Conservation (phyloP, 495 filamentous ascomycete species). For the Cenococcum geophilum region DNA sequence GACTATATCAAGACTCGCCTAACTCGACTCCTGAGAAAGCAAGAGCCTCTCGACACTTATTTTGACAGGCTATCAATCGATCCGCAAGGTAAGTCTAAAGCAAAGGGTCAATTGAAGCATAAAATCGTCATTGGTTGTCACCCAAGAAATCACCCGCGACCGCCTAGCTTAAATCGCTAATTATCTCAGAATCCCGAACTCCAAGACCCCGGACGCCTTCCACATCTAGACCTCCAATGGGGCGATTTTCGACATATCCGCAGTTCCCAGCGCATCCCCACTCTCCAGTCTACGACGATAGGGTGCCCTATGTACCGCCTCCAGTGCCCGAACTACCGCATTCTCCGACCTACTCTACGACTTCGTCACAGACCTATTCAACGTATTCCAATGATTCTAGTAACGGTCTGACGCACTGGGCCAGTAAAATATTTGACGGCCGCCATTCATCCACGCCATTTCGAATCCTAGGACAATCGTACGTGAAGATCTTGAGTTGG, state of each 20-base stretch:
- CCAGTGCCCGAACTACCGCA: conserved; percentile 30
- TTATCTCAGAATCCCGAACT: background rate
- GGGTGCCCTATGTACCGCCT: conserved; percentile 29
- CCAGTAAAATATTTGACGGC: conserved; percentile 45
- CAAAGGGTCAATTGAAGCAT: too few species aligned
- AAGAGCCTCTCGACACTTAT: conserved; percentile 27
- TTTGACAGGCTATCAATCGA: conserved; percentile 17
- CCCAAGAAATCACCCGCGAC: too few species aligned
- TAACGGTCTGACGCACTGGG: conserved; percentile 46
- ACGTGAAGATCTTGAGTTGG: conserved; percentile 21
- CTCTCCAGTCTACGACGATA: conserved; percentile 24
- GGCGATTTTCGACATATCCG: conserved; percentile 15
- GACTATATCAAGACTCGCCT: conserved; percentile 13
- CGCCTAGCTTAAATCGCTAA: too few species aligned
- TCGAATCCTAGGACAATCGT: conserved; percentile 41
- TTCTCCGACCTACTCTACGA: conserved; percentile 34
- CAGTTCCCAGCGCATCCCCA: background rate
- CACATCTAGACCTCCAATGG: conserved; percentile 10
- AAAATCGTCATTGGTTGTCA: too few species aligned
- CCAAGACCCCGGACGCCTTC: conserved; percentile 4
- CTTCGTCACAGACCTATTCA: conserved; percentile 28
- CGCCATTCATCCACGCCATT: conserved; percentile 41
- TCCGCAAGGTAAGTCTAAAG: conserved; percentile 7
- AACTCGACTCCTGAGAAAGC: conserved; percentile 22
- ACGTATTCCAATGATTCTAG: conserved; percentile 25